phyloP scores from a whole-genome alignment of 345 rosid species.

The Populus tremula region DNA sequence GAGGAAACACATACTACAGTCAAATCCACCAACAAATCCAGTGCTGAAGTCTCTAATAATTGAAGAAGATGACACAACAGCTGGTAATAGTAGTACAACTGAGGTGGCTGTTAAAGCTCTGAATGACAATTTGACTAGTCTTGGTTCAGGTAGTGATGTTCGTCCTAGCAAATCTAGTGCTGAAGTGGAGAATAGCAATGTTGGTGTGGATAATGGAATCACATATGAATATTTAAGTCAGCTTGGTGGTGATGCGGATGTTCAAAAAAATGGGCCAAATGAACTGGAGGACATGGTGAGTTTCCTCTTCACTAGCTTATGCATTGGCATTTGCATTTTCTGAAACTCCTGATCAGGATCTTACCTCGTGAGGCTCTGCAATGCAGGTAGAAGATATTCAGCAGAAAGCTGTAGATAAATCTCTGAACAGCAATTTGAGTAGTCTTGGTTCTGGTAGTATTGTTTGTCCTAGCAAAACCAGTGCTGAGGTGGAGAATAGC shows the following conservation, averaged over 20 bases:
- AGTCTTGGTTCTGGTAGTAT: constrained; percentile 27
- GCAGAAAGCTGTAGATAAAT: constrained; percentile 3
- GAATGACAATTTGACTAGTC: constrained; percentile 24
- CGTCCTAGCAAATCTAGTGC: constrained; percentile 26
- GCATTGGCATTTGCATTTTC: constrained; percentile 15
- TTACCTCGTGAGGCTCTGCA: constrained; percentile 22
- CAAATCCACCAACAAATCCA: constrained; percentile 35
- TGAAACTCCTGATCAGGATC: constrained; percentile 15
- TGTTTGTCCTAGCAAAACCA: constrained; percentile 28
- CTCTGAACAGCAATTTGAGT: constrained; percentile 20
- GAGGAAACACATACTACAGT: constrained; percentile 32
- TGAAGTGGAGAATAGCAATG: constrained; percentile 20
- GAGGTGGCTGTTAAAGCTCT: constrained; percentile 17
- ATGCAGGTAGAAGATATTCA: constrained; percentile 33
- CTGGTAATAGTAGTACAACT: constrained; percentile 24
- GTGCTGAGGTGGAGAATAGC: constrained; percentile 23
- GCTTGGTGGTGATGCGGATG: constrained; percentile 27
- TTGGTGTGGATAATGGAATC: constrained; percentile 13
- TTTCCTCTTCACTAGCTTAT: constrained; percentile 11
- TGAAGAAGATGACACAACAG: constrained; percentile 33
- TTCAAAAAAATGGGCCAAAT: constrained; percentile 25
- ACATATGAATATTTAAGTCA: constrained; percentile 25
- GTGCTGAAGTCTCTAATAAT: constrained; percentile 23
- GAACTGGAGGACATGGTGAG: constrained; percentile 37
- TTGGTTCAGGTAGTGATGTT: constrained; percentile 27